Percentiles rank a stretch among this genome's conserved stretches.
Evolutionary conservation across 2,329 filamentous ascomycete species (phyloP).

Genomic region (Cryoendolithus antarcticus): DNA sequence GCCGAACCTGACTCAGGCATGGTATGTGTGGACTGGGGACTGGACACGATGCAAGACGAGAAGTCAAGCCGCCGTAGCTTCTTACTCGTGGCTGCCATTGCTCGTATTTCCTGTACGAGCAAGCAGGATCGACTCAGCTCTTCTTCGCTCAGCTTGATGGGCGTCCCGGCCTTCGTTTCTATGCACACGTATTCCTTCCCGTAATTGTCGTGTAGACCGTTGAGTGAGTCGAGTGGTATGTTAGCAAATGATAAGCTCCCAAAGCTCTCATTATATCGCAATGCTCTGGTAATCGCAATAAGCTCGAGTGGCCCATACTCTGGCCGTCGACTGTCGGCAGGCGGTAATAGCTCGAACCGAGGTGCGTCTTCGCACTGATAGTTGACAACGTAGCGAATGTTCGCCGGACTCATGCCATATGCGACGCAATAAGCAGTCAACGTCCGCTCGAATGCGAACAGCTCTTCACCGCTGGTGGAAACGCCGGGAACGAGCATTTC

Average conservation of each 20-base stretch:
- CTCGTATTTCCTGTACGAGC: conserved; percentile 56
- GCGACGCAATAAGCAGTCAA: conserved; percentile 57
- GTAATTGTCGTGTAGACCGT: conserved; percentile 46
- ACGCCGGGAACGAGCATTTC: conserved; percentile 38
- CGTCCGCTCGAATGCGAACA: conserved; percentile 51
- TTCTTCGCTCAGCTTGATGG: conserved; percentile 39
- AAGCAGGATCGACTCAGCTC: conserved; percentile 45
- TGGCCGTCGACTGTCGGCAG: conserved; percentile 36
- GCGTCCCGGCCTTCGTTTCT: conserved; percentile 44
- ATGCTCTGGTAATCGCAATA: conserved; percentile 55
- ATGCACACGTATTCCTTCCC: conserved; percentile 51
- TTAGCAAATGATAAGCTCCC: conserved; percentile 54
- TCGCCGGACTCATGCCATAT: conserved; percentile 54
- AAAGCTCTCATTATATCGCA: conserved; percentile 61
- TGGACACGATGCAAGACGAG: conserved; percentile 46
- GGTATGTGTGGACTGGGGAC: conserved; percentile 29
- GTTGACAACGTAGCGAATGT: conserved; percentile 52
- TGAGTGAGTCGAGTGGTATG: conserved; percentile 52
- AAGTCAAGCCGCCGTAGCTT: conserved; percentile 54
- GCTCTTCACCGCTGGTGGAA: conserved; percentile 45
- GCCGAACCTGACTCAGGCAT: background rate
- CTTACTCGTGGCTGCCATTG: conserved; percentile 53
- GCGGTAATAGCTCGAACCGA: conserved; percentile 50
- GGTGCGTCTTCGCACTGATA: conserved; percentile 54
- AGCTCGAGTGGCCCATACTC: conserved; percentile 51